Evolutionary conservation across 768 basidiomycete species (phyloP).

Genomic region (Porphyrellus cyaneotinctus): DNA sequence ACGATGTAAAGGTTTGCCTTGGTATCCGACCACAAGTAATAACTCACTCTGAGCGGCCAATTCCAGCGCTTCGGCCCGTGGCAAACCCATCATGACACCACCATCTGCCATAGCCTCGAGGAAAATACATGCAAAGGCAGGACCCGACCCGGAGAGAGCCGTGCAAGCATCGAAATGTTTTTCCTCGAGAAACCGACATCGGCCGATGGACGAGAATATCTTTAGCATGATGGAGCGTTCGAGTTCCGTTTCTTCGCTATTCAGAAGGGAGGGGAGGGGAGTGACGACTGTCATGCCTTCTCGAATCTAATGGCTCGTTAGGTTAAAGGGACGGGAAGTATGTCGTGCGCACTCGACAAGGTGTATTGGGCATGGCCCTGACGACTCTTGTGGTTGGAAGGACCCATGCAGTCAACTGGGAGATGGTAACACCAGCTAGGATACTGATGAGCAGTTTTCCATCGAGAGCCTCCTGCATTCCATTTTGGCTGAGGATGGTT

Average conservation of each 20-base stretch:
- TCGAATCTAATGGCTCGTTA: conserved; percentile 63
- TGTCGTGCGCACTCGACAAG: conserved; percentile 69
- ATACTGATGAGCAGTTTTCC: conserved; percentile 95
- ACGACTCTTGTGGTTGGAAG: conserved; percentile 76
- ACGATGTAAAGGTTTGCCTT: background rate
- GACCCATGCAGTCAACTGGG: conserved; percentile 75
- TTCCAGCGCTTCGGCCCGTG: conserved; percentile 89
- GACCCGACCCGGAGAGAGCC: conserved; percentile 92
- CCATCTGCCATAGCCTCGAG: conserved; percentile 99
- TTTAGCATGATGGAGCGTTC: conserved; percentile 76
- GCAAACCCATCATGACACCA: conserved; percentile 99
- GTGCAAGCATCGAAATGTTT: conserved; percentile 99
- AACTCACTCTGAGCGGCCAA: conserved; percentile 89
- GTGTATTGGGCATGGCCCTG: conserved; percentile 98
- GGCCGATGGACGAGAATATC: conserved; percentile 96
- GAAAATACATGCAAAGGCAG: conserved; percentile 95
- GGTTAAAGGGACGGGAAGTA: background rate
- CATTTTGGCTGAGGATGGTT: conserved; percentile 64
- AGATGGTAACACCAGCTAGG: conserved; percentile 91
- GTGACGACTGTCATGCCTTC: conserved; percentile 98
- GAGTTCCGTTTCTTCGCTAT: conserved; percentile 43
- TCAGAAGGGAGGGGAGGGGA: conserved; percentile 49
- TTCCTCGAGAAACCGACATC: conserved; percentile 94
- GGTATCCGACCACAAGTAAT: background rate
- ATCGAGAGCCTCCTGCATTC: conserved; percentile 78